Evolutionary conservation across 179 eudicot genomes (phyloP).

Genomic region (Drosera spatulata): DNA sequence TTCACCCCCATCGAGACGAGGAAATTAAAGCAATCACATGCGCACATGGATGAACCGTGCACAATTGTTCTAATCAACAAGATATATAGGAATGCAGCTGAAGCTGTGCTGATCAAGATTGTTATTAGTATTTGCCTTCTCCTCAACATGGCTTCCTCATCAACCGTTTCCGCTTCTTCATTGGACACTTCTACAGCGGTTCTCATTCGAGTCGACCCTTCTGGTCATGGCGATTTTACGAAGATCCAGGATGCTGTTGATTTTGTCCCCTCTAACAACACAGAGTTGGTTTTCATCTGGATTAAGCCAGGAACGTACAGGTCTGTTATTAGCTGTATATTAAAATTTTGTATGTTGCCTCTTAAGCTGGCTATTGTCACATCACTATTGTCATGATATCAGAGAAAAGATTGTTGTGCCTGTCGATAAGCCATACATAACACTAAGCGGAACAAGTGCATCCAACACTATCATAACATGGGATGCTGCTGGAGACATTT

Average conservation of each 20-base stretch:
- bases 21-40: no score
- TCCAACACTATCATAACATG: conserved; percentile 50
- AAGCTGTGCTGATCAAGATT: no score
- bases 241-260: conserved; percentile 72
- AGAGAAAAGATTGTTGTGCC: conserved; percentile 79
- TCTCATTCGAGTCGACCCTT: conserved; percentile 62
- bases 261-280: conserved; percentile 48
- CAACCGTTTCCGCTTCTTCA: conserved; percentile 12
- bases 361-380: background rate
- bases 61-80: no score
- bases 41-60: no score
- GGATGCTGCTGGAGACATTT: conserved; percentile 45
- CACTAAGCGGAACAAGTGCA: conserved; percentile 59
- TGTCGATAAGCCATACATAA: conserved; percentile 63
- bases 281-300: conserved; percentile 47
- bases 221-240: conserved; percentile 45
- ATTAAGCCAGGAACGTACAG: conserved; percentile 76
- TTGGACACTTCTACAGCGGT: conserved; percentile 42
- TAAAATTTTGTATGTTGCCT: no score
- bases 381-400: background rate
- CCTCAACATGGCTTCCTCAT: conserved; percentile 27
- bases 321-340: conserved; percentile 14
- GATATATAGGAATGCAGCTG: no score
- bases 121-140: background rate
- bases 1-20: no score